Evolutionary conservation across 1,284 basidiomycete genomes (phyloP).

Genomic region (Amylostereum areolatum): DNA sequence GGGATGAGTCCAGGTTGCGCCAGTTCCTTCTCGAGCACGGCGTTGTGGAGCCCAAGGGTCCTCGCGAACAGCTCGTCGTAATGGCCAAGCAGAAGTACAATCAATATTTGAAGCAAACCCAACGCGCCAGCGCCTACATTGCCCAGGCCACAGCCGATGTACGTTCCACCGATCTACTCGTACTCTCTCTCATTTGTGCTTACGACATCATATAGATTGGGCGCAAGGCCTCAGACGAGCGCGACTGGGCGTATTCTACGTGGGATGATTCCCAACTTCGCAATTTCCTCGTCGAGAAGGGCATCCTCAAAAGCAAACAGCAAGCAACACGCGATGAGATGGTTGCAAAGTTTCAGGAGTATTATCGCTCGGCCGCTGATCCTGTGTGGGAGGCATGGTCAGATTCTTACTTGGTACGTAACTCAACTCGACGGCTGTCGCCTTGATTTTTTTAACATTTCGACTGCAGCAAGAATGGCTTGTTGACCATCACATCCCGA

Average conservation of each 20-base stretch:
- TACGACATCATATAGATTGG: constrained; percentile 11
- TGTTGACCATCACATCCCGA: constrained; percentile 65
- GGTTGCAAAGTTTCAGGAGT: constrained; percentile 58
- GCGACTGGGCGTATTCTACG: constrained; percentile 83
- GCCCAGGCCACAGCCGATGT: constrained; percentile 48
- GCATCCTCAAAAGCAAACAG: constrained; percentile 61
- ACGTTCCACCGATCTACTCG: too few species aligned
- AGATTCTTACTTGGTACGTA: constrained; percentile 72
- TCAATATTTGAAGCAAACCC: constrained; percentile 46
- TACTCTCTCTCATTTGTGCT: neutral
- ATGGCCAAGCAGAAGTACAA: constrained; percentile 71
- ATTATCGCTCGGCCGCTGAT: constrained; percentile 56
- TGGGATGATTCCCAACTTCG: constrained; percentile 79
- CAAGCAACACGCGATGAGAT: constrained; percentile 65
- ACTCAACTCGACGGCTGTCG: neutral
- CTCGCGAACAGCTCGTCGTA: constrained; percentile 72
- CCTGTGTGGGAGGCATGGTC: constrained; percentile 84
- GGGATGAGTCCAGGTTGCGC: constrained; percentile 79
- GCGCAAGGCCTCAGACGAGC: constrained; percentile 62
- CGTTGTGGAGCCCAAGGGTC: constrained; percentile 73
- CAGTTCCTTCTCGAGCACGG: constrained; percentile 85
- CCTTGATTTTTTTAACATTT: neutral
- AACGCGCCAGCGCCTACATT: constrained; percentile 30
- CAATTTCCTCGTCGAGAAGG: constrained; percentile 69
- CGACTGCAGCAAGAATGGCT: constrained; percentile 72